Conservation (phyloP, 768 basidiomycete genomes). For the Suillus subaureus region DNA sequence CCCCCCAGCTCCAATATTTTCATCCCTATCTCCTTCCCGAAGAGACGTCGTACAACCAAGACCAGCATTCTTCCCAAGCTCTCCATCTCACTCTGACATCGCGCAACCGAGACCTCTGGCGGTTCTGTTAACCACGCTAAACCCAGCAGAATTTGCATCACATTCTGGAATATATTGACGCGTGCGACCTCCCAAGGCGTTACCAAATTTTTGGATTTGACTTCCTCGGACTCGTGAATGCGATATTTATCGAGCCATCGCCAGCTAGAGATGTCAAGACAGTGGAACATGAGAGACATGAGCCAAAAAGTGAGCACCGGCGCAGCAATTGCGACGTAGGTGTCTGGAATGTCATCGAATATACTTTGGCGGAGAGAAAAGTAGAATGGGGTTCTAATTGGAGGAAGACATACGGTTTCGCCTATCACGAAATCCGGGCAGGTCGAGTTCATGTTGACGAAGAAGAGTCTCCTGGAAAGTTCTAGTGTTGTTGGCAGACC, state of each 20-base stretch:
- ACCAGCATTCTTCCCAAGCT: conserved; percentile 43
- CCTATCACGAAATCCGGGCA: conserved; percentile 37
- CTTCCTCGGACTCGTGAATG: conserved; percentile 86
- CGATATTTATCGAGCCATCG: conserved; percentile 80
- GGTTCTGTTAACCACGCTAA: conserved; percentile 60
- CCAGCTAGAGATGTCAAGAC: conserved; percentile 74
- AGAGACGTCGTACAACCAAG: conserved; percentile 35
- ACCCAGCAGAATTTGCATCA: conserved; percentile 79
- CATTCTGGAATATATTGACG: conserved; percentile 86
- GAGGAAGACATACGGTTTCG: conserved; percentile 38
- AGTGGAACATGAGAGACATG: conserved; percentile 77
- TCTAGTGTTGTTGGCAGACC: too few relatives aligned
- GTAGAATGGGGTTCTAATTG: conserved; percentile 54
- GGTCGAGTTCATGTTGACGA: conserved; percentile 35
- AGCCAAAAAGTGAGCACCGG: conserved; percentile 88
- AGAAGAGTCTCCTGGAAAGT: background rate
- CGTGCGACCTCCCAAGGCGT: conserved; percentile 69
- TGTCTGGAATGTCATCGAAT: conserved; percentile 66
- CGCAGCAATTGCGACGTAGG: conserved; percentile 67
- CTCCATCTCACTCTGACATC: conserved; percentile 48
- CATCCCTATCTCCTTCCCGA: conserved; percentile 45
- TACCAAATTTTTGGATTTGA: conserved; percentile 71
- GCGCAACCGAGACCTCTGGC: conserved; percentile 29
- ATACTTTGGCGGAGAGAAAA: conserved; percentile 47
- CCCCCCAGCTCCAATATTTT: conserved; percentile 40